Percentiles rank a stretch among this genome's conserved stretches.
Evolutionary conservation across 2,329 filamentous ascomycete species (phyloP).

Genomic region (Ophiosphaerella narmari): DNA sequence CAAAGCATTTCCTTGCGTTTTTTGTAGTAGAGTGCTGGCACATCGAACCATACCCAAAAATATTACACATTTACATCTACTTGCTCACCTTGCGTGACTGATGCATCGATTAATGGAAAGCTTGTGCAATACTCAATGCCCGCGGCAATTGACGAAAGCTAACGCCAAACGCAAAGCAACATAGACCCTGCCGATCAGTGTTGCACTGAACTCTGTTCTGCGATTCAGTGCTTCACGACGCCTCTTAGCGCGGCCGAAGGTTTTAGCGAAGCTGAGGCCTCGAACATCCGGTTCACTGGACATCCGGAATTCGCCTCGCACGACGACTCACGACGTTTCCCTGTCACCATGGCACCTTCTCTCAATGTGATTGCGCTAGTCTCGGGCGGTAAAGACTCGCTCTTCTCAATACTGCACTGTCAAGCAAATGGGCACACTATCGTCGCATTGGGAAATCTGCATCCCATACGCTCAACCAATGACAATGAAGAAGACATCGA

Average conservation of each 20-base stretch:
- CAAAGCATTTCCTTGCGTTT: constrained; percentile 22
- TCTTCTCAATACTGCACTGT: constrained; percentile 92
- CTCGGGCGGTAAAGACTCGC: constrained; percentile 96
- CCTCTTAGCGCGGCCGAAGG: constrained; percentile 12
- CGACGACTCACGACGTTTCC: neutral
- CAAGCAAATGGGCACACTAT: constrained; percentile 81
- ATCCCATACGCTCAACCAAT: constrained; percentile 57
- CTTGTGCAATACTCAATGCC: too few species aligned
- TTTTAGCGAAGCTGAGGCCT: constrained; percentile 11
- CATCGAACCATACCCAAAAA: constrained; percentile 30
- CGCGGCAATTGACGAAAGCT: too few species aligned
- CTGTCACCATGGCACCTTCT: constrained; percentile 13
- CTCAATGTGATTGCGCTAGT: constrained; percentile 80
- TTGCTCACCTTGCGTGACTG: neutral
- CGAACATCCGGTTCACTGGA: neutral
- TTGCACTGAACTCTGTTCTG: neutral
- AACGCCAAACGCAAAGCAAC: too few species aligned
- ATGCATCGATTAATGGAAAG: too few species aligned
- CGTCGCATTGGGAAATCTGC: constrained; percentile 86
- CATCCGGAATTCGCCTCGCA: neutral
- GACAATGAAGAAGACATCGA: constrained; percentile 76
- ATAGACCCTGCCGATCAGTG: constrained; percentile 1
- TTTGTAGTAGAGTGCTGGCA: constrained; percentile 42
- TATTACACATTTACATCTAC: constrained; percentile 10
- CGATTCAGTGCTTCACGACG: constrained; percentile 4